Base-by-base conservation (phyloP, 1,284 basidiomycete species). In the Sporisorium graminicola region DNA sequence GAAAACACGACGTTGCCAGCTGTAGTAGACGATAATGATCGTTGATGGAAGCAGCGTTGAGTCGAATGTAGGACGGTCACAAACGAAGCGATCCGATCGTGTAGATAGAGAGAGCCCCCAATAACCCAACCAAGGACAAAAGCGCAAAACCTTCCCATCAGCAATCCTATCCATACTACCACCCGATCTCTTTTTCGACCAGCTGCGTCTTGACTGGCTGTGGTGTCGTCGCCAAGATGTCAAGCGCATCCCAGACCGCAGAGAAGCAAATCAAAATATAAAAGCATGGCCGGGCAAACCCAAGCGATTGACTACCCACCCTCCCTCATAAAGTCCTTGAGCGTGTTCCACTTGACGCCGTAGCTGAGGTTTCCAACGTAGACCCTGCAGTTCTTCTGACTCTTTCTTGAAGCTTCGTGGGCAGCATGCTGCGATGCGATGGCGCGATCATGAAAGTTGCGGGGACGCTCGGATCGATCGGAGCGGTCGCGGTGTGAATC, bases 281-380 rank as follows among this genome's bases (percentile, higher is more conserved):
- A 10, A 65, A 52, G 47, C 43, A 58, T 46, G 55, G n/a, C 43
- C 43, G 59, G 52, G 29, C 33, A 47, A 56, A 40, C 24, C 60
- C 54, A 44, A 43, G 40, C 37, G 13, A 20, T 31, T 58, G 22
- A 69, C 69, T 74, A 81, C 81, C 60, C 79, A 82, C 81, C 81
- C 75, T 78, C 81, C 77, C 71, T 73, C 82, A 80, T 79, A 65
- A 81, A 75, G 57, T 83, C 82, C 80, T 95, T 94, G 88, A 98
- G 90, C 89, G 97, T 94, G 88, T 93, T 91, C 89, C 95, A 97
- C 88, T 93, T 95, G 90, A 95, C 93, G 87, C 95, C 93, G 89
- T 97, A 98, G 86, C 92, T 93, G 87, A 98, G 90, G 87, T 98
- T 98, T 85, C 95, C 96, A 86, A 98, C 94, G 86, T 99, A 98